phyloP scores from a whole-genome alignment of 1,284 basidiomycete genomes.

The Leccinum solheimii region DNA sequence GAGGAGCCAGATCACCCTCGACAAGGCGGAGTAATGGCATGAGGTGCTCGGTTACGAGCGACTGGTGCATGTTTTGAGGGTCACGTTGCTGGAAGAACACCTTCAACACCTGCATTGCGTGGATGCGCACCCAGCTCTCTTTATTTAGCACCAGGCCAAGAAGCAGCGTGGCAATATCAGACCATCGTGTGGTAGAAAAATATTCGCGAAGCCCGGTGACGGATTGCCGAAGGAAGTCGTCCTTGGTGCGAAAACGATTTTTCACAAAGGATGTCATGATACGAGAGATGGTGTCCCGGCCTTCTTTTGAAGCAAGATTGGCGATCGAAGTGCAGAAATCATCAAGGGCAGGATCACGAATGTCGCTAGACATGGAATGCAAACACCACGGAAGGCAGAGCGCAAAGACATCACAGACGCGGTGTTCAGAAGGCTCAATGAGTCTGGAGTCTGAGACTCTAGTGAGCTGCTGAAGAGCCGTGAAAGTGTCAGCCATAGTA shows the following conservation, averaged over 20 bases:
- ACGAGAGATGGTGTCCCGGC: conserved; percentile 74
- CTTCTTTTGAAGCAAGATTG: conserved; percentile 69
- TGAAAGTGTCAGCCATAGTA: conserved; percentile 70
- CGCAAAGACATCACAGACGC: conserved; percentile 83
- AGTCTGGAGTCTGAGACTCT: conserved; percentile 65
- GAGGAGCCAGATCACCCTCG: conserved; percentile 79
- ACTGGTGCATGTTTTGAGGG: conserved; percentile 70
- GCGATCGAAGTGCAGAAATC: conserved; percentile 79
- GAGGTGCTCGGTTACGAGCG: conserved; percentile 81
- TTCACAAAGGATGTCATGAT: conserved; percentile 91
- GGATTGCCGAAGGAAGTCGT: conserved; percentile 92
- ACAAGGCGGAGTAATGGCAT: conserved; percentile 89
- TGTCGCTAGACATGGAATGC: conserved; percentile 71
- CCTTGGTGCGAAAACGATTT: conserved; percentile 86
- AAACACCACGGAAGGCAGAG: conserved; percentile 89
- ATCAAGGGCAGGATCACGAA: conserved; percentile 60
- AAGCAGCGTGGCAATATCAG: conserved; percentile 77
- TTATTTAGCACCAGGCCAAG: conserved; percentile 86
- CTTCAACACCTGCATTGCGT: conserved; percentile 87
- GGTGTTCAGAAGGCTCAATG: conserved; percentile 71
- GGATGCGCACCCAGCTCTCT: conserved; percentile 80
- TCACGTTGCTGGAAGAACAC: conserved; percentile 86
- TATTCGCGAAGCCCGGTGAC: conserved; percentile 83
- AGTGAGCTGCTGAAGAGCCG: conserved; percentile 66
- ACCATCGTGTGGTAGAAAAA: conserved; percentile 71